Evolutionary conservation across 2,329 filamentous ascomycete genomes (phyloP), one percentile per base, ranked within the genome.

Genomic region (Xylariaceae sp.): DNA sequence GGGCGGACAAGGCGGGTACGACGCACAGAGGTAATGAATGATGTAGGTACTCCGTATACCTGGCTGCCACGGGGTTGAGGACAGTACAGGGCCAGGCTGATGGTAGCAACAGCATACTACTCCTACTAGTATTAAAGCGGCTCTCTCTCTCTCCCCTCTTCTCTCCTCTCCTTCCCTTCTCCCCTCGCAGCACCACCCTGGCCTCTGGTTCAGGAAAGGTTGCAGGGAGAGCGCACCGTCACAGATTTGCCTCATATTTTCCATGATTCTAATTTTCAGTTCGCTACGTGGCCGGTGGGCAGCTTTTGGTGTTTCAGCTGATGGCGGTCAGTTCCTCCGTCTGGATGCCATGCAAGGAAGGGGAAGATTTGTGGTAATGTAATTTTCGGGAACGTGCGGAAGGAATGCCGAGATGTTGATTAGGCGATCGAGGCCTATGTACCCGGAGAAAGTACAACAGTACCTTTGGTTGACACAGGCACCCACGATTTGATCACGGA

Each of bases 1-100:
- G 40, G 38, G 38, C 46, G 46, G 46, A 42, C 46, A 47, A 47
- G 40, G 36, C 46, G 46, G 46, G 46, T 48, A 41, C 43, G 16
- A 46, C 40, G 30, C 43, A 31, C 34, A 34, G n/a, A n/a, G n/a
- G n/a, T 18, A 26, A 13, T 35, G 34, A 24, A 30, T 31, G 18
- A 24, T 24, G 21, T 24, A 24, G 7, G 21, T 11, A 6, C 7
- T 7, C 11, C 11, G 21, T 6, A 24, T n/a, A n/a, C n/a, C n/a
- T n/a, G 21, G 21, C 6, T 6, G 11, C 21, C 21, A 24, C 11
- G 21, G 21, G 21, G 11, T 24, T 6, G 21, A 34, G 30, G 32
- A 19, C 21, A 27, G 30, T 29, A 43, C 29, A 29, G n/a, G 27
- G 32, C 19, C 21, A 24, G n/a, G n/a, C n/a, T n/a, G n/a, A n/a